Percentiles rank a stretch among this genome's conserved stretches.
These are phyloP conservation scores for Heritiera fomes DNA, from an alignment of 345 rosid genomes.

Conservation along the genomic window DNA sequence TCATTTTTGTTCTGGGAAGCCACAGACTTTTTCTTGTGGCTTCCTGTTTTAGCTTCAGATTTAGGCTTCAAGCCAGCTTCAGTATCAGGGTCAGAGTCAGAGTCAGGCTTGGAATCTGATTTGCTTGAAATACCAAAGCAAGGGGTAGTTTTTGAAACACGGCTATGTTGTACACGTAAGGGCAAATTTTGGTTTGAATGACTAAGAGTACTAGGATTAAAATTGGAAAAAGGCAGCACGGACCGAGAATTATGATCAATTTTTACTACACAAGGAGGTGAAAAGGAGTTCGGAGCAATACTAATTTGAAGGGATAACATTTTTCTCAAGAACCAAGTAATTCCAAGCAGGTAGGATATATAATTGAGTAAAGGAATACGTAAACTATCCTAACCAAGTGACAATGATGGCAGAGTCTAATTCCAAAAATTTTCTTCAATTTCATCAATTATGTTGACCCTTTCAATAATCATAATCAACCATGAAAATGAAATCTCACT, in stretches of 20 bases:
- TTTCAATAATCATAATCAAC: background rate
- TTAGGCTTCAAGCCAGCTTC: conserved; percentile 25
- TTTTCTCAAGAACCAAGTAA: conserved; percentile 14
- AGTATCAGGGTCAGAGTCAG: conserved; percentile 43
- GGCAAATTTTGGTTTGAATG: background rate
- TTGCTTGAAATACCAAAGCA: conserved; percentile 46
- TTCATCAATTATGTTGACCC: too few relatives aligned
- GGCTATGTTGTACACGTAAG: background rate
- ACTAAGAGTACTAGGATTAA: background rate
- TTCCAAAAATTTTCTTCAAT: background rate
- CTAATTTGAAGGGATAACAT: conserved; percentile 39
- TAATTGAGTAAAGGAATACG: background rate
- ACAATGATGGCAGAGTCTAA: background rate
- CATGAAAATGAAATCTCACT: background rate
- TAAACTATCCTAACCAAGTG: background rate
- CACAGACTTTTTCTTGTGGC: conserved; percentile 23
- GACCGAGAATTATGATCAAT: conserved; percentile 4
- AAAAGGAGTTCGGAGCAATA: conserved; percentile 30
- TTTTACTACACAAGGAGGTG: conserved; percentile 17
- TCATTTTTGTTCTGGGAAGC: conserved; percentile 29
- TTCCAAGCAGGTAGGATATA: background rate
- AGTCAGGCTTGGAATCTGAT: conserved; percentile 31
- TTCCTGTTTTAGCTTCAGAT: conserved; percentile 26
- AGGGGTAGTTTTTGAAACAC: conserved; percentile 22
- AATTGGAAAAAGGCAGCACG: conserved; percentile 9